These are phyloP conservation scores for Bombardia bombarda DNA, from an alignment of 495 filamentous ascomycete genomes.

Conservation along the genomic window DNA sequence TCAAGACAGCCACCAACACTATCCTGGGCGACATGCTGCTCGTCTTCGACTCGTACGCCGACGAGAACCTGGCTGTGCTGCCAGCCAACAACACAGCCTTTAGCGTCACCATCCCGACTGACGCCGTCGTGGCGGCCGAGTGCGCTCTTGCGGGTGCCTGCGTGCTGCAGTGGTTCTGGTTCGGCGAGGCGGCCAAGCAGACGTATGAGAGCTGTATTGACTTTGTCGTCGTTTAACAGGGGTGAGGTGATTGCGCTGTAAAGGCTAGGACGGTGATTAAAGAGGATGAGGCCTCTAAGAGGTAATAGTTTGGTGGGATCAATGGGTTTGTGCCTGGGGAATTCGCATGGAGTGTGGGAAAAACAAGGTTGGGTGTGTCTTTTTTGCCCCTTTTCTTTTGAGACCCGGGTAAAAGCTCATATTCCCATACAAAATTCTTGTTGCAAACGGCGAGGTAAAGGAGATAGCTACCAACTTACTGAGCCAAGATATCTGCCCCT, in stretches of 20 bases:
- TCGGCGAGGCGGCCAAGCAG: constrained; percentile 54
- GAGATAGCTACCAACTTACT: no score
- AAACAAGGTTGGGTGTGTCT: no score
- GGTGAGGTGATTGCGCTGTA: not conserved
- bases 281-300: not conserved
- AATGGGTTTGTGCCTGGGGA: no score
- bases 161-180: constrained; percentile 54
- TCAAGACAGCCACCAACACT: constrained; percentile 50
- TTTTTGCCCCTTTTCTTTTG: not conserved
- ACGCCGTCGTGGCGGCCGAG: constrained; percentile 9
- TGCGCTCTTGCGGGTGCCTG: constrained; percentile 51
- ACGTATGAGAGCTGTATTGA: constrained; percentile 65
- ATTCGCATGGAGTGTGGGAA: no score
- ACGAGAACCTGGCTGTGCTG: constrained; percentile 31
- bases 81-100: constrained; percentile 54
- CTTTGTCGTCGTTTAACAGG: constrained; percentile 27
- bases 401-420: no score
- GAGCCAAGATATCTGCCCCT: no score
- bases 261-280: not conserved
- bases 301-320: no score
- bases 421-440: not conserved
- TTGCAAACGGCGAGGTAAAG: no score
- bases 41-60: constrained; percentile 41
- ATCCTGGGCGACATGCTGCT: constrained; percentile 48
- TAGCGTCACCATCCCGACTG: constrained; percentile 51